phyloP scores from a whole-genome alignment of 768 basidiomycete species.

The Lentinus tigrinus region DNA sequence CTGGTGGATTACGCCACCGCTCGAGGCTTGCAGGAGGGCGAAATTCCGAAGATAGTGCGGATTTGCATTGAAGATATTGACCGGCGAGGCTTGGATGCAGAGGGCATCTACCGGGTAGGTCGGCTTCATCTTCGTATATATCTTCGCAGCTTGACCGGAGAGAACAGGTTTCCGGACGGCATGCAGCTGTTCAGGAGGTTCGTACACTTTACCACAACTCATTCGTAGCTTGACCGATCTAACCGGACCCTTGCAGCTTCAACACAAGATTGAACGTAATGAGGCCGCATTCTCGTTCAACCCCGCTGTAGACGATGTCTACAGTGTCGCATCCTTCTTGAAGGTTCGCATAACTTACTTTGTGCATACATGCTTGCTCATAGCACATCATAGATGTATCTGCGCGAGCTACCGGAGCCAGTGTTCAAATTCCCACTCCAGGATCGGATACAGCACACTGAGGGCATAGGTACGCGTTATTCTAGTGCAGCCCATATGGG shows the following conservation, averaged over 20 bases:
- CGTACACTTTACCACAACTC: slow-evolving; percentile 17
- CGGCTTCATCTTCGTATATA: not conserved
- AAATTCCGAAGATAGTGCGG: slow-evolving; percentile 75
- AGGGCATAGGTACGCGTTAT: slow-evolving; percentile 58
- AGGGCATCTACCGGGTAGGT: slow-evolving; percentile 79
- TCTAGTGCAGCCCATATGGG: not conserved
- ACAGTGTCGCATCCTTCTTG: slow-evolving; percentile 78
- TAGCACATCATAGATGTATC: slow-evolving; percentile 33
- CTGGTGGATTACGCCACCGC: slow-evolving; percentile 88
- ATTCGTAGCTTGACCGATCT: not conserved
- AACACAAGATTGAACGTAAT: slow-evolving; percentile 84
- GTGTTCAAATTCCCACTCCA: slow-evolving; percentile 78
- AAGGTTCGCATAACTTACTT: slow-evolving; percentile 52
- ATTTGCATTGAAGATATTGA: slow-evolving; percentile 86
- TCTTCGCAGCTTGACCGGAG: slow-evolving; percentile 4
- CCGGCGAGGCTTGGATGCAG: slow-evolving; percentile 68
- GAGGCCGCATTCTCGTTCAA: slow-evolving; percentile 76
- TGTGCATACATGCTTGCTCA: not conserved
- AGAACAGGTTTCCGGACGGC: slow-evolving; percentile 74
- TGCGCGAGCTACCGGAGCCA: slow-evolving; percentile 88
- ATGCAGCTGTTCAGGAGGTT: slow-evolving; percentile 82
- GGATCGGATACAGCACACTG: slow-evolving; percentile 80
- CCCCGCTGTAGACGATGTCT: slow-evolving; percentile 71
- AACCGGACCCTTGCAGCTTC: slow-evolving; percentile 47
- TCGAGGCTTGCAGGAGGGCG: slow-evolving; percentile 61